Evolutionary conservation across 2,329 filamentous ascomycete species (phyloP).

Genomic region (Xylaria sp.): DNA sequence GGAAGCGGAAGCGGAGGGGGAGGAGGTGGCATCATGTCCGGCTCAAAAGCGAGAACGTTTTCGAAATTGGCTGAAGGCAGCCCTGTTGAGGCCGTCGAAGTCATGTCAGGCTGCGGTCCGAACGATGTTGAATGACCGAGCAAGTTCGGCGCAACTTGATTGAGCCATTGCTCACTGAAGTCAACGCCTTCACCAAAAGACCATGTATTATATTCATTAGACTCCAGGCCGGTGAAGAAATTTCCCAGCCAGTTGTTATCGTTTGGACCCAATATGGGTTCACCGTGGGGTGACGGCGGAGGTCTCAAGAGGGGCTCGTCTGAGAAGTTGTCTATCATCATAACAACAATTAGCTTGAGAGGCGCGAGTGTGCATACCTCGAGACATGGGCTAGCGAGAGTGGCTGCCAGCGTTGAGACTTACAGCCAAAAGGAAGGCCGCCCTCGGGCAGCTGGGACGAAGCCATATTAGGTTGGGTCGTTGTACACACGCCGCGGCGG

Average conservation of each 20-base stretch:
- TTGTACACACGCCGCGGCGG: slow-evolving; percentile 60
- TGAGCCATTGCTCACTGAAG: slow-evolving; percentile 61
- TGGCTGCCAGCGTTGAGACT: slow-evolving; percentile 49
- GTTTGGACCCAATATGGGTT: slow-evolving; percentile 70
- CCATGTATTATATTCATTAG: slow-evolving; percentile 59
- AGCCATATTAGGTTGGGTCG: slow-evolving; percentile 67
- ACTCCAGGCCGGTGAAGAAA: slow-evolving; percentile 66
- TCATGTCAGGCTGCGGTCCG: slow-evolving; percentile 59
- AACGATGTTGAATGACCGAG: slow-evolving; percentile 73
- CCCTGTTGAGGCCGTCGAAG: slow-evolving; percentile 44
- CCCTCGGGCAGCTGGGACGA: slow-evolving; percentile 66
- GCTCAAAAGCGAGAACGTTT: slow-evolving; percentile 46
- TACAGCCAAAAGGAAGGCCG: slow-evolving; percentile 74
- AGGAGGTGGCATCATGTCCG: slow-evolving; percentile 38
- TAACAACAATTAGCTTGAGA: slow-evolving; percentile 30
- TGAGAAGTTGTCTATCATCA: slow-evolving; percentile 40
- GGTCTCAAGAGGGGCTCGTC: slow-evolving; percentile 55
- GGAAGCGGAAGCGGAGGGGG: slow-evolving; percentile 42
- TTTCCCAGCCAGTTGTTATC: slow-evolving; percentile 67
- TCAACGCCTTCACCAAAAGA: slow-evolving; percentile 63
- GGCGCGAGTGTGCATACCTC: background rate
- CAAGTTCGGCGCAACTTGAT: slow-evolving; percentile 70
- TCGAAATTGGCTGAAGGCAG: slow-evolving; percentile 43
- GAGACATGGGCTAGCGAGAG: background rate
- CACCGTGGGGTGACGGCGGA: slow-evolving; percentile 71